These are phyloP conservation scores for Brassica napus DNA, from an alignment of 345 rosid species.

Conservation along the genomic window DNA sequence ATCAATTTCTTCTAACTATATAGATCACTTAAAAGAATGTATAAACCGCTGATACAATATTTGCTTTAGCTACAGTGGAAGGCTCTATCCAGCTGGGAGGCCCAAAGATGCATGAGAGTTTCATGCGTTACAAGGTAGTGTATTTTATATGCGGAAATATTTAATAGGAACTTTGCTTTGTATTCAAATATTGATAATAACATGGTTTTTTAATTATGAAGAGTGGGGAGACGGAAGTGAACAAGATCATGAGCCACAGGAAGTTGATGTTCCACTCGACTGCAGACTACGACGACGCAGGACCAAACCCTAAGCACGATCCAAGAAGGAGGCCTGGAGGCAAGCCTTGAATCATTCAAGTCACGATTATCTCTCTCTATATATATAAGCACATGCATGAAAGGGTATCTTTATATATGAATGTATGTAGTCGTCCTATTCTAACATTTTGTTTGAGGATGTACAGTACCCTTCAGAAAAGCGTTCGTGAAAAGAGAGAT, in stretches of 20 bases:
- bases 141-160: neutral
- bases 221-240: conserved; percentile 15
- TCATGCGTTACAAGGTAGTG: conserved; percentile 42
- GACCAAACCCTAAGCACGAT: conserved; percentile 65
- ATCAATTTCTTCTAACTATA: neutral
- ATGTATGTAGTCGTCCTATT: conserved; percentile 8
- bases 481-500: conserved; percentile 27
- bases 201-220: conserved; percentile 10
- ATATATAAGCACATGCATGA: conserved; percentile 13
- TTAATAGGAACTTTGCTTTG: neutral
- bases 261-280: conserved; percentile 54
- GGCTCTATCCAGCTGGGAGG: conserved; percentile 44
- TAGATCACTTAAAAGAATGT: neutral
- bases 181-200: conserved; percentile 15
- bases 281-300: conserved; percentile 60
- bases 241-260: conserved; percentile 42
- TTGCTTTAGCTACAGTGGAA: conserved; percentile 38
- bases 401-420: neutral
- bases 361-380: neutral
- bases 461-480: conserved; percentile 31
- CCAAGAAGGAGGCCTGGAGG: conserved; percentile 54
- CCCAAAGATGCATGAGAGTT: conserved; percentile 22
- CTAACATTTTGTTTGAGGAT: conserved; percentile 36
- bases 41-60: conserved; percentile 14
- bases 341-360: conserved; percentile 35